phyloP scores from a whole-genome alignment of 2,329 filamentous ascomycete species.

The Zymoseptoria brevis region DNA sequence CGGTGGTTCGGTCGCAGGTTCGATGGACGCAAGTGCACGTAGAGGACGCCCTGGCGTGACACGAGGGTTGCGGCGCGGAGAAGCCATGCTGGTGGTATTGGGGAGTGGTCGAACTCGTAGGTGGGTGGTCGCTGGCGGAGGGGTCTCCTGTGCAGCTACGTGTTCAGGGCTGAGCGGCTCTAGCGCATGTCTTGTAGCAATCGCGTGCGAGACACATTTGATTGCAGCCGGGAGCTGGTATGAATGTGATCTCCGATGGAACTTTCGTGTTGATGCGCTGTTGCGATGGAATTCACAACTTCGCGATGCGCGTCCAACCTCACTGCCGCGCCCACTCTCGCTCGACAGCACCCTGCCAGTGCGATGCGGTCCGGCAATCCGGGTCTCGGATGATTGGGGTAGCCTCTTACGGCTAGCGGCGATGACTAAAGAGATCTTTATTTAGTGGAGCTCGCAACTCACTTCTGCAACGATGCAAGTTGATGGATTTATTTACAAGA shows the following conservation, averaged over 20 bases:
- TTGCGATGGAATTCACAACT: neutral
- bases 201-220: neutral
- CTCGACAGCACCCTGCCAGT: too few species aligned
- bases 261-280: neutral
- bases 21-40: slow-evolving; percentile 21
- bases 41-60: slow-evolving; percentile 21
- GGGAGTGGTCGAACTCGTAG: neutral
- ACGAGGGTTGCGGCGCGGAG: slow-evolving; percentile 23
- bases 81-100: slow-evolving; percentile 4
- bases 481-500: too few species aligned
- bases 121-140: neutral
- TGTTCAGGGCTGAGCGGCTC: neutral
- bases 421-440: neutral
- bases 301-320: neutral
- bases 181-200: neutral
- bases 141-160: neutral
- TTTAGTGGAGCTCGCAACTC: neutral
- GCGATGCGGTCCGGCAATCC: too few species aligned
- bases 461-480: too few species aligned
- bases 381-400: too few species aligned
- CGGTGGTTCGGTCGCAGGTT: slow-evolving; percentile 35
- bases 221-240: neutral
- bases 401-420: too few species aligned
- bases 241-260: neutral
- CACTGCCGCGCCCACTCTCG: too few species aligned